Base-by-base conservation (phyloP, 2,329 filamentous ascomycete genomes). In the Chaetomiaceae sp. region DNA sequence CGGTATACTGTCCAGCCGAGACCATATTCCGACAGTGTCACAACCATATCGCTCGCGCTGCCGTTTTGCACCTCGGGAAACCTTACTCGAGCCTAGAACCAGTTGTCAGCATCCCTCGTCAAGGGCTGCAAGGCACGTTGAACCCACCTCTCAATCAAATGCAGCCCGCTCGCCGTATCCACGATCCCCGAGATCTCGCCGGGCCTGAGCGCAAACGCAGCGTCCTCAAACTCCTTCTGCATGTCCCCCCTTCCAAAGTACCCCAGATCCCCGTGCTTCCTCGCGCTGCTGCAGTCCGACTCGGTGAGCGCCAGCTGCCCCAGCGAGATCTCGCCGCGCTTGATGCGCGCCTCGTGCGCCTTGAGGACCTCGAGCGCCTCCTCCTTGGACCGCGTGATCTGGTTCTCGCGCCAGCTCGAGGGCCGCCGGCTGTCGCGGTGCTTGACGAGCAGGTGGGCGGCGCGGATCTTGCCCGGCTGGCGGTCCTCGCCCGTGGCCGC, bases 191-290 rank as follows among this genome's bases (percentile, higher is more conserved):
- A 96, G 66, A 97, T 84, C 72, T 96, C 83, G 31, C 91, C 91
- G 2, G 87, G 85, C 71, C 91, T 81, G 51, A 99, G 78, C n/a
- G 81, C 85, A 73, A 99, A 99, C 1, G 94, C 88, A 4, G 91
- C 91, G 53, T 96, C 90, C 74, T 99, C 94, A 67, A 99, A 99
- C 73, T 96, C 92, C 76, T 91, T 92, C 71, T 99, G 94, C 94
- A 99, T 99, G 66, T 97, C 92, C 25, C 91, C 90, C 65, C 81
- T 85, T 52, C 90, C 91, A 71, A 99, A 99, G 72, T 91, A 96
- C 19, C 94, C 94, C 75, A 99, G 75, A 69, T 99, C 94, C 53
- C 94, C 94, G 61, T 85, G 83, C 80, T 97, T 99, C 64, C 91
- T 83, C 27, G 94, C 91, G 64, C 91, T 96, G 71, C 89, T 95